These are phyloP conservation scores for Tylopilus orsonianus DNA, from an alignment of 1,284 basidiomycete species.

Conservation along the genomic window DNA sequence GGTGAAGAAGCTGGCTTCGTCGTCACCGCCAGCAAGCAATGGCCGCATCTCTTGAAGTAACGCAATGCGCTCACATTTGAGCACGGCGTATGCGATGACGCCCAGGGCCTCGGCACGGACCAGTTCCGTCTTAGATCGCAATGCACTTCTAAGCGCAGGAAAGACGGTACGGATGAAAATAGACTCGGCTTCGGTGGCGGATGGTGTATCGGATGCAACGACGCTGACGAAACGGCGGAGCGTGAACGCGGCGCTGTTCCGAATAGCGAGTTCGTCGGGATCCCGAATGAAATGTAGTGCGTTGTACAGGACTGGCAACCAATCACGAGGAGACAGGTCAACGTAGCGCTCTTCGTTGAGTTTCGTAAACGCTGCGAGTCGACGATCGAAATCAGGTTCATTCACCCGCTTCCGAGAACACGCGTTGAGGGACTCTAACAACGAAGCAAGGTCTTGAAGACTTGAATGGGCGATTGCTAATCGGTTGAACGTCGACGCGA, in stretches of 20 bases:
- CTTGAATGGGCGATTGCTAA: constrained; percentile 54
- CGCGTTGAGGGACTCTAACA: constrained; percentile 80
- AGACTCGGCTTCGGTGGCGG: constrained; percentile 37
- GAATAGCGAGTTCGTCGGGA: constrained; percentile 83
- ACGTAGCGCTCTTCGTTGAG: constrained; percentile 68
- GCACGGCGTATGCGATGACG: constrained; percentile 79
- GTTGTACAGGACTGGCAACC: constrained; percentile 86
- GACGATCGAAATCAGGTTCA: constrained; percentile 91
- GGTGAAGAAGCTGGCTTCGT: constrained; percentile 96
- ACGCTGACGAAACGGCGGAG: constrained; percentile 80
- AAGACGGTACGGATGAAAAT: constrained; percentile 71
- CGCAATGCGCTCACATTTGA: constrained; percentile 60
- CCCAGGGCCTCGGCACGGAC: constrained; percentile 87
- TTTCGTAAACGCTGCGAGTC: constrained; percentile 74
- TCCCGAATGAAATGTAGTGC: constrained; percentile 89
- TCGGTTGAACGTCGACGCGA: constrained; percentile 64
- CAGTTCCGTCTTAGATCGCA: constrained; percentile 82
- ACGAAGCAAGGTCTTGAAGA: constrained; percentile 48
- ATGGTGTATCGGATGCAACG: constrained; percentile 28
- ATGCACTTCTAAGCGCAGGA: constrained; percentile 80
- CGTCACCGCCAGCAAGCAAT: constrained; percentile 87
- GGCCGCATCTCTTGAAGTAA: constrained; percentile 77
- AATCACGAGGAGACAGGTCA: constrained; percentile 58
- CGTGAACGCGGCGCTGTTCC: constrained; percentile 78
- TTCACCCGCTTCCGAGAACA: constrained; percentile 83